Evolutionary conservation across 306 rosid genomes (phyloP).

Genomic region (Sphenostylis stenocarpa): DNA sequence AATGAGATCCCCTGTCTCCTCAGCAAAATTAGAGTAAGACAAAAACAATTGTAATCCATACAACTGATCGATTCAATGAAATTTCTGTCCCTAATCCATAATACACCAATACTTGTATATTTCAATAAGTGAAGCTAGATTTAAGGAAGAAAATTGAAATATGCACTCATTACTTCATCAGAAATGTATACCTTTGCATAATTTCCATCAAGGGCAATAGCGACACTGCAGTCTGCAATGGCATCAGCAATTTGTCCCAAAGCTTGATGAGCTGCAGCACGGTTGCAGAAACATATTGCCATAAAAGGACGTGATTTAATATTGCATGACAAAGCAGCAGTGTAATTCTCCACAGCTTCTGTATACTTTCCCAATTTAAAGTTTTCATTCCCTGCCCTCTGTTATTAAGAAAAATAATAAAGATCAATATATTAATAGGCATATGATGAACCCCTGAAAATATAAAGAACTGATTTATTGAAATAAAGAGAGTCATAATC

Average conservation of each 20-base stretch:
- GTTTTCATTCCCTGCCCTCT: conserved; percentile 86
- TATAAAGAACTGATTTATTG: not conserved
- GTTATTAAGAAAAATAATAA: conserved; percentile 39
- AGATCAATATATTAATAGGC: conserved; percentile 7
- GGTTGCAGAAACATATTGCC: conserved; percentile 89
- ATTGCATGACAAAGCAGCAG: conserved; percentile 73
- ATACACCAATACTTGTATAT: not conserved
- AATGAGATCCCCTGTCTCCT: conserved; percentile 24
- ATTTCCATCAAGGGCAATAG: conserved; percentile 81
- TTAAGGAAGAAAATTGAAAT: conserved; percentile 9
- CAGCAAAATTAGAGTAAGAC: not conserved
- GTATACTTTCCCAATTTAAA: conserved; percentile 61
- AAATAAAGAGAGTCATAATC: too few species aligned
- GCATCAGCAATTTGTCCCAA: conserved; percentile 90
- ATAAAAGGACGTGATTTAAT: conserved; percentile 75
- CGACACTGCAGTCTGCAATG: conserved; percentile 88
- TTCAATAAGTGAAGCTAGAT: conserved; percentile 18
- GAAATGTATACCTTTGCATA: conserved; percentile 72
- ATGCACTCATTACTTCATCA: conserved; percentile 25
- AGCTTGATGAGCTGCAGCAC: conserved; percentile 94
- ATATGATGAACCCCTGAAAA: not conserved
- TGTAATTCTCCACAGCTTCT: conserved; percentile 81
- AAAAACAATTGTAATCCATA: conserved; percentile 18
- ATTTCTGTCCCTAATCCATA: conserved; percentile 1
- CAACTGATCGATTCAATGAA: conserved; percentile 22